phyloP scores from a whole-genome alignment of 2,329 filamentous ascomycete genomes.

The Pseudogymnoascus sp. region DNA sequence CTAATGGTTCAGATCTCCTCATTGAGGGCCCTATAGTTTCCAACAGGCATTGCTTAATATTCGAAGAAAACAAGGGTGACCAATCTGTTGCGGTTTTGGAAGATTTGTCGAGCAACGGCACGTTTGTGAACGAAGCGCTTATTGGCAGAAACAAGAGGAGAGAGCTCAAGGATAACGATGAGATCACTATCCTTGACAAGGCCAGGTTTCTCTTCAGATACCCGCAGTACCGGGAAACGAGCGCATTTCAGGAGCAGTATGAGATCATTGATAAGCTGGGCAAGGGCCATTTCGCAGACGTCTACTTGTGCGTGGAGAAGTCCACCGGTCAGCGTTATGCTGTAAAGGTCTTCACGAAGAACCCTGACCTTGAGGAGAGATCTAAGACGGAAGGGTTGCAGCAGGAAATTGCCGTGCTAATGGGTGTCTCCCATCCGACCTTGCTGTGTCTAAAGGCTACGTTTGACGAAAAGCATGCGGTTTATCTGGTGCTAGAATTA shows the following conservation, averaged over 20 bases:
- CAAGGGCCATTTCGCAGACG: constrained; percentile 91
- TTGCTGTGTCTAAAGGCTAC: constrained; percentile 91
- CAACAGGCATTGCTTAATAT: constrained; percentile 72
- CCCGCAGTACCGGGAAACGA: constrained; percentile 65
- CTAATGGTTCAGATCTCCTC: constrained; percentile 51
- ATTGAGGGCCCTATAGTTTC: constrained; percentile 76
- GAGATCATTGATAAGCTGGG: constrained; percentile 76
- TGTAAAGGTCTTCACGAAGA: constrained; percentile 91
- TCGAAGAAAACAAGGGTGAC: constrained; percentile 51
- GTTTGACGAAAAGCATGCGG: constrained; percentile 83
- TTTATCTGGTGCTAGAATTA: constrained; percentile 86
- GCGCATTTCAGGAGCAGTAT: constrained; percentile 80
- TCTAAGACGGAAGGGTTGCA: constrained; percentile 81
- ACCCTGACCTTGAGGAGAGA: constrained; percentile 71
- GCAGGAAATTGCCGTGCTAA: constrained; percentile 92
- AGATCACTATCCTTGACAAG: constrained; percentile 78
- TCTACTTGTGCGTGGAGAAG: constrained; percentile 86
- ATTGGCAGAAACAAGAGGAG: constrained; percentile 88
- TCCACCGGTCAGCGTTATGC: constrained; percentile 74
- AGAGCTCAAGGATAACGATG: constrained; percentile 82
- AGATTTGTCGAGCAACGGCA: constrained; percentile 92
- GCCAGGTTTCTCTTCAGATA: constrained; percentile 90
- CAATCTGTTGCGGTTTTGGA: constrained; percentile 71
- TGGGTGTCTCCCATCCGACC: constrained; percentile 94
- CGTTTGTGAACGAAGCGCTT: constrained; percentile 86